Evolutionary conservation across 129 eudicot species (phyloP).

Genomic region (Dittrichia graveolens): DNA sequence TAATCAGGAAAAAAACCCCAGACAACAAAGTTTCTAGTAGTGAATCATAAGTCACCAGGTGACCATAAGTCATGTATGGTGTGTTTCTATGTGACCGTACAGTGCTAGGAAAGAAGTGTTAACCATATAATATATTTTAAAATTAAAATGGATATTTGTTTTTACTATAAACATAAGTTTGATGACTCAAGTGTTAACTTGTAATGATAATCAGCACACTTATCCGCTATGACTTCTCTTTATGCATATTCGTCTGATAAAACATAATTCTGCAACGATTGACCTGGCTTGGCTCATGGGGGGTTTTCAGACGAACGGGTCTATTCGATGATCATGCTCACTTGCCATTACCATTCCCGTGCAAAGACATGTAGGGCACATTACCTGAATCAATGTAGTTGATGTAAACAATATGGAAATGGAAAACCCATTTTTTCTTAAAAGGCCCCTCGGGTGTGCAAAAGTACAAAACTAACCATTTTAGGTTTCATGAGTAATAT

Average conservation of each 20-base stretch:
- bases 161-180: not conserved
- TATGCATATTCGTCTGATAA: constrained; percentile 12
- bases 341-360: constrained; percentile 99
- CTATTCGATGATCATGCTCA: constrained; percentile 88
- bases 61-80: no score
- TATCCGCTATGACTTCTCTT: constrained; percentile 5
- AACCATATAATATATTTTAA: no score
- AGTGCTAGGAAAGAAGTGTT: no score
- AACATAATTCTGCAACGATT: constrained; percentile 6
- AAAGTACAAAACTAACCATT: not conserved
- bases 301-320: constrained; percentile 65
- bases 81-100: no score
- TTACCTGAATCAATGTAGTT: constrained; percentile 51
- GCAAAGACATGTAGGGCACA: constrained; percentile 99
- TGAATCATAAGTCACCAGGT: no score
- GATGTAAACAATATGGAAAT: not conserved
- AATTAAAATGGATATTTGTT: not conserved
- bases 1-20: no score
- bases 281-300: not conserved
- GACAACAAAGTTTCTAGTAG: no score
- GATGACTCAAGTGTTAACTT: not conserved
- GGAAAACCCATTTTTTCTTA: not conserved
- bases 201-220: not conserved
- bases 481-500: not conserved
- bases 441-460: not conserved